phyloP scores from a whole-genome alignment of 371 early-diverging fungal genomes.

The Mortierella sp. region DNA sequence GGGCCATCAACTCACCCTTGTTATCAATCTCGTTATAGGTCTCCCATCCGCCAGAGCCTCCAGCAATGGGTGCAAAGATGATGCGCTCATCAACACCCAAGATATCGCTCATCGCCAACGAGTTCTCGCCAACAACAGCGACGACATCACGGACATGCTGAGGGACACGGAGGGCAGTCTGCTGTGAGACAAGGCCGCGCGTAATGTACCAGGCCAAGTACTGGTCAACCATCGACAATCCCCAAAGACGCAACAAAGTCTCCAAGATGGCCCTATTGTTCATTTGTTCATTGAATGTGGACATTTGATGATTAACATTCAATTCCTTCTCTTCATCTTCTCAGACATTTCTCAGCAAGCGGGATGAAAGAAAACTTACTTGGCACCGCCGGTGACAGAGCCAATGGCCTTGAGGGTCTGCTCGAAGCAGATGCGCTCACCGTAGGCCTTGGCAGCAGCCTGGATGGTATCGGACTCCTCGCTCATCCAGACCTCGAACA shows the following conservation, averaged over 20 bases:
- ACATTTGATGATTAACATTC: not conserved
- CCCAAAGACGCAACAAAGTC: slow-evolving; percentile 63
- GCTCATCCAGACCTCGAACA: slow-evolving; percentile 83
- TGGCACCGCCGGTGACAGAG: slow-evolving; percentile 44
- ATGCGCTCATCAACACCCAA: slow-evolving; percentile 70
- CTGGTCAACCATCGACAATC: slow-evolving; percentile 61
- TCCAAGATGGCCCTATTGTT: slow-evolving; percentile 51
- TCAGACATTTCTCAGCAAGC: not conserved
- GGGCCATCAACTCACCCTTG: slow-evolving; percentile 62
- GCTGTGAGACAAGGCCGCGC: slow-evolving; percentile 61
- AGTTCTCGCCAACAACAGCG: slow-evolving; percentile 62
- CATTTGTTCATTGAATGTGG: not conserved
- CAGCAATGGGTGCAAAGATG: slow-evolving; percentile 78
- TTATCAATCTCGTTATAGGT: slow-evolving; percentile 73
- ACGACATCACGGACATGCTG: slow-evolving; percentile 60
- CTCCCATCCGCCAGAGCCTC: slow-evolving; percentile 75
- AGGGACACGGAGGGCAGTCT: slow-evolving; percentile 58
- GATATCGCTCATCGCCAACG: slow-evolving; percentile 64
- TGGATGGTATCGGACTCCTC: slow-evolving; percentile 79
- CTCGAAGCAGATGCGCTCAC: slow-evolving; percentile 76
- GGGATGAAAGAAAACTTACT: slow-evolving; percentile 23
- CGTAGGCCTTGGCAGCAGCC: slow-evolving; percentile 70
- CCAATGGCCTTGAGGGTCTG: slow-evolving; percentile 60
- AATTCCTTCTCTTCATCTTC: not conserved
- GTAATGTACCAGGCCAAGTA: slow-evolving; percentile 72